Conservation (phyloP, 805 yeast species). For the Starmerella bacillaris region DNA sequence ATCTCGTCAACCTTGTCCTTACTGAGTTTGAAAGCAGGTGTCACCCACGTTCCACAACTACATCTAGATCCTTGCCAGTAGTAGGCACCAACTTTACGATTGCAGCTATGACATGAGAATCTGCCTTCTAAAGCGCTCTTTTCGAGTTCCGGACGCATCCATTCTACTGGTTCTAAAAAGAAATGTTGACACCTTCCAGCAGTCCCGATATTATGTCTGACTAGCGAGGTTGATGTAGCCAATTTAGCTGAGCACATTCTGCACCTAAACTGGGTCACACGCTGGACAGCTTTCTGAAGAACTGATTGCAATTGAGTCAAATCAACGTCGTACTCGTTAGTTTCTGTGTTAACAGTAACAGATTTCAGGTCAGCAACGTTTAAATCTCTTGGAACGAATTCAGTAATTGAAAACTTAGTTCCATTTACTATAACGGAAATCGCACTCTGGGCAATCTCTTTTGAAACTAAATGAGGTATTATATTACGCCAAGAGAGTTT, state of each 20-base stretch:
- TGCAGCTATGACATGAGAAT: slow-evolving; percentile 69
- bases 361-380: background rate
- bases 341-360: background rate
- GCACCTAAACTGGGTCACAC: slow-evolving; percentile 36
- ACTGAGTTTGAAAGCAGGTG: slow-evolving; percentile 74
- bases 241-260: slow-evolving; percentile 60
- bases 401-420: slow-evolving; percentile 5
- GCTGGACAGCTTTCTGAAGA: slow-evolving; percentile 10
- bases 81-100: slow-evolving; percentile 73
- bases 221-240: slow-evolving; percentile 44
- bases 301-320: slow-evolving; percentile 4
- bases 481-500: slow-evolving; percentile 15
- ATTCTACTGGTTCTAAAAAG: slow-evolving; percentile 70
- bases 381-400: slow-evolving; percentile 4
- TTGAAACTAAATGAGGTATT: slow-evolving; percentile 7
- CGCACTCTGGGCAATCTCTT: background rate
- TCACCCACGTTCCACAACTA: slow-evolving; percentile 89
- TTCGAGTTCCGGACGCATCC: slow-evolving; percentile 76
- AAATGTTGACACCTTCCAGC: slow-evolving; percentile 49
- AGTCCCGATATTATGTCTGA: slow-evolving; percentile 30
- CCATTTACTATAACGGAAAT: slow-evolving; percentile 8
- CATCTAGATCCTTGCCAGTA: slow-evolving; percentile 91
- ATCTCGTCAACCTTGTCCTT: slow-evolving; percentile 64
- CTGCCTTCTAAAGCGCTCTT: slow-evolving; percentile 73
- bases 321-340: background rate